Percentiles rank a stretch among this genome's conserved stretches.
Evolutionary conservation across 768 basidiomycete species (phyloP).

Genomic region (Termitomyces sp.): DNA sequence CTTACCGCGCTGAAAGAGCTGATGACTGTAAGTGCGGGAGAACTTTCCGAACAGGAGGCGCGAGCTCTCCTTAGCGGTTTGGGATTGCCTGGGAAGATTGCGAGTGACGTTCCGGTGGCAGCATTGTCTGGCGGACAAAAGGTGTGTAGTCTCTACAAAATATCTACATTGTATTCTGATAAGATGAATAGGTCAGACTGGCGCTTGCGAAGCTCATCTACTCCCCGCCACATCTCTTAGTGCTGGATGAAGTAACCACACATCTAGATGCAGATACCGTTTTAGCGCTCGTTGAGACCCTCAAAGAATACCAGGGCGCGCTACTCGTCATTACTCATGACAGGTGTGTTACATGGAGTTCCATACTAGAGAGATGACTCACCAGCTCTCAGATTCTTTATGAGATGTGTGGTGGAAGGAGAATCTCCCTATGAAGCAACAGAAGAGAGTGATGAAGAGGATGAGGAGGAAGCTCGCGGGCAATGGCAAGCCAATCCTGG

Average conservation of each 20-base stretch:
- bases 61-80: constrained; percentile 39
- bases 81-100: constrained; percentile 41
- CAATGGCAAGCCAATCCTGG: constrained; percentile 21
- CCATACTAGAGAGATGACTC: neutral
- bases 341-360: constrained; percentile 6
- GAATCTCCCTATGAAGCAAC: constrained; percentile 17
- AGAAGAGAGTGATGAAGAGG: constrained; percentile 16
- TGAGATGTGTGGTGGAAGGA: constrained; percentile 27
- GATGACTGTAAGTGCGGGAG: constrained; percentile 16
- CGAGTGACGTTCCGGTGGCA: constrained; percentile 37
- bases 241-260: constrained; percentile 65
- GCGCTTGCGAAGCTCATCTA: constrained; percentile 56
- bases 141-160: constrained; percentile 21
- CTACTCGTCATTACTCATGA: constrained; percentile 69
- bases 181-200: constrained; percentile 44
- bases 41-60: constrained; percentile 34
- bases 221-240: constrained; percentile 49
- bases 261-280: constrained; percentile 66
- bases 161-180: neutral
- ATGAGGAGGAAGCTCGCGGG: constrained; percentile 14
- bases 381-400: constrained; percentile 20
- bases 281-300: constrained; percentile 47
- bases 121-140: constrained; percentile 57
- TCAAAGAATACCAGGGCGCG: constrained; percentile 51
- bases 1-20: constrained; percentile 20